Evolutionary conservation across 2,329 filamentous ascomycete species (phyloP).

Genomic region (Aspergillus floridensis): DNA sequence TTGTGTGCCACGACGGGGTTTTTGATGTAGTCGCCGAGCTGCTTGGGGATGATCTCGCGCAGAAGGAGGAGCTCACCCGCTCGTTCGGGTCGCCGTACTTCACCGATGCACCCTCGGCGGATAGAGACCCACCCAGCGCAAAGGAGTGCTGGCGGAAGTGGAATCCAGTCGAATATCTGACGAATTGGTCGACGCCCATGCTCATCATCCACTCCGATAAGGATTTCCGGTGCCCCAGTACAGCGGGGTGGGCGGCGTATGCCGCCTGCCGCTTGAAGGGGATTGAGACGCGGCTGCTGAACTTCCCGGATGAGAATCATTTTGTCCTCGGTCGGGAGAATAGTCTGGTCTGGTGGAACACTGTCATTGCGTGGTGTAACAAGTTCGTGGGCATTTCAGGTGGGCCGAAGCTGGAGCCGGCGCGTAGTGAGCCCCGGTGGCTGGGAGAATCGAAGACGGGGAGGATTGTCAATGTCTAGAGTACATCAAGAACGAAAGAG

Average conservation of each 20-base stretch:
- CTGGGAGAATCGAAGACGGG: background rate
- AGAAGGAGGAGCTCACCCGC: background rate
- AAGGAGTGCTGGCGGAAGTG: background rate
- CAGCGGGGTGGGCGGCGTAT: constrained; percentile 3
- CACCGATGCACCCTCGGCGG: background rate
- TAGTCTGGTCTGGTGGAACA: background rate
- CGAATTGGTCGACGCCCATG: background rate
- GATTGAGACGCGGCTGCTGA: constrained; percentile 1
- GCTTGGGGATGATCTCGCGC: background rate
- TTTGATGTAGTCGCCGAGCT: constrained; percentile 1
- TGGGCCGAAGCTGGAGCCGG: background rate
- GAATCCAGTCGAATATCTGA: constrained; percentile 1
- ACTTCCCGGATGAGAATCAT: constrained; percentile 5
- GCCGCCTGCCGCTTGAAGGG: background rate
- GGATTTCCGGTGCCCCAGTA: constrained; percentile 1
- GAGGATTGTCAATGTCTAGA: background rate
- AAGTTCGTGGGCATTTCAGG: background rate
- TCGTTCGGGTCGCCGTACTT: constrained; percentile 5
- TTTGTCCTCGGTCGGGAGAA: constrained; percentile 2
- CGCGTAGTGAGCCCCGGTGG: background rate
- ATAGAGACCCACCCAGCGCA: background rate
- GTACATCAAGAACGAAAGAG: background rate
- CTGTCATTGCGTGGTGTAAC: constrained; percentile 1
- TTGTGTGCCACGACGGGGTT: background rate
- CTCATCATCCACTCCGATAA: constrained; percentile 1